Percentiles rank a stretch among this genome's conserved stretches.
phyloP scores from a whole-genome alignment of 352 stramenopile genomes.

The Phytophthora cryptogea region DNA sequence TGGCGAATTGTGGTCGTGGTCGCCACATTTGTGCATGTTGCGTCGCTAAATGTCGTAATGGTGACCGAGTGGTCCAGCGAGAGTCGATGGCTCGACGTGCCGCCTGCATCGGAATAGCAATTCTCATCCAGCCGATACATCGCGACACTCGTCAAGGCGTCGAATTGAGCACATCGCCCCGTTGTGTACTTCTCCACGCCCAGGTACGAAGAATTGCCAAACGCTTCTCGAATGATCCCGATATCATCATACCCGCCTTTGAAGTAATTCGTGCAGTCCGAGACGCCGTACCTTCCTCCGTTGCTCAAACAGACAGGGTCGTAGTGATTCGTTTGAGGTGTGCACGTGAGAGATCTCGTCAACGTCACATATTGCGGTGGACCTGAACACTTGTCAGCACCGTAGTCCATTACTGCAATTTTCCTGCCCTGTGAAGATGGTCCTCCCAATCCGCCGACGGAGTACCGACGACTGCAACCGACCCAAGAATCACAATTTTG shows the following conservation, averaged over 20 bases:
- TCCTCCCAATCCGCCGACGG: no score
- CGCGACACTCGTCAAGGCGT: not conserved
- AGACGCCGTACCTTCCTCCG: constrained; percentile 6
- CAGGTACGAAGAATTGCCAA: constrained; percentile 2
- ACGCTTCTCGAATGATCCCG: not conserved
- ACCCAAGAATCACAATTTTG: constrained; percentile 3
- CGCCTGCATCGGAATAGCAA: constrained; percentile 16
- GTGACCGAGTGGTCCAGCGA: constrained; percentile 7
- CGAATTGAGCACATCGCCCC: not conserved
- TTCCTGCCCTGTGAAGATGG: not conserved
- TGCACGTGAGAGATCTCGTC: constrained; percentile 2
- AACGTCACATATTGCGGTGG: not conserved
- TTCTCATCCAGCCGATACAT: constrained; percentile 20
- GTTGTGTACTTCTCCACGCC: constrained; percentile 8
- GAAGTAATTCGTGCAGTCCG: constrained; percentile 13
- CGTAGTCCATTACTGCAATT: not conserved
- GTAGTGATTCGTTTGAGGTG: constrained; percentile 8
- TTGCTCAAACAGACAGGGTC: constrained; percentile 3
- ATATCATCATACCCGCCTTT: constrained; percentile 8
- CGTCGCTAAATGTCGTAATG: constrained; percentile 14
- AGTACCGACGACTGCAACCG: not conserved
- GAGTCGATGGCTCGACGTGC: constrained; percentile 11
- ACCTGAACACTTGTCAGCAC: not conserved
- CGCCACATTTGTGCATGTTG: constrained; percentile 3
- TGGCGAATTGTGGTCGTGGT: not conserved